Evolutionary conservation across 1,284 basidiomycete species (phyloP).

Genomic region (Veloboletus limbatus): DNA sequence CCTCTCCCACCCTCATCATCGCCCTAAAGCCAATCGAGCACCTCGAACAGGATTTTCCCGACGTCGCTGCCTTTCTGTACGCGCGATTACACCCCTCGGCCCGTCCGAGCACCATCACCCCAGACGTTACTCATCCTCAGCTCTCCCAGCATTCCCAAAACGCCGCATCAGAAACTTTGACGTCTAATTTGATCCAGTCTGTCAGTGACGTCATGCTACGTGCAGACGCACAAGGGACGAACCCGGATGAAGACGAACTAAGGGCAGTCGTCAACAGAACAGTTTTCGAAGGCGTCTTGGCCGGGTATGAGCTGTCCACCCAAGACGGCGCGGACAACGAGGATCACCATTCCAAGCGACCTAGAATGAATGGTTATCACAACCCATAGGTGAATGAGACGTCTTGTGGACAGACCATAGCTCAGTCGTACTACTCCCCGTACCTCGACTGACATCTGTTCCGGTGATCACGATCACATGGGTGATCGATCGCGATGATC

Average conservation of each 20-base stretch:
- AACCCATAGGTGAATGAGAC: slow-evolving; percentile 8
- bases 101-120: slow-evolving; percentile 15
- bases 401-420: slow-evolving; percentile 4
- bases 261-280: slow-evolving; percentile 53
- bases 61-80: slow-evolving; percentile 69
- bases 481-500: slow-evolving; percentile 36
- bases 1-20: slow-evolving; percentile 5
- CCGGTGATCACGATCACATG: slow-evolving; percentile 35
- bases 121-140: slow-evolving; percentile 22
- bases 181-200: slow-evolving; percentile 62
- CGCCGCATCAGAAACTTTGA: slow-evolving; percentile 64
- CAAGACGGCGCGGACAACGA: slow-evolving; percentile 18
- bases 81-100: slow-evolving; percentile 37
- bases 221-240: slow-evolving; percentile 58
- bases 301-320: slow-evolving; percentile 52
- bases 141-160: slow-evolving; percentile 72
- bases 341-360: slow-evolving; percentile 24
- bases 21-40: slow-evolving; percentile 65
- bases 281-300: slow-evolving; percentile 58
- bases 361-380: slow-evolving; percentile 26
- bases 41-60: slow-evolving; percentile 77
- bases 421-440: slow-evolving; percentile 7
- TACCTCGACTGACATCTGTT: slow-evolving; percentile 23
- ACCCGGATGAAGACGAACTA: slow-evolving; percentile 61
- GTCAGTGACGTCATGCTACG: slow-evolving; percentile 66